A percentile compares a stretch with the other conserved stretches of the same genome.
These are phyloP conservation scores for Cynanchum wilfordii DNA, from an alignment of 257 asterid species.

Conservation along the genomic window DNA sequence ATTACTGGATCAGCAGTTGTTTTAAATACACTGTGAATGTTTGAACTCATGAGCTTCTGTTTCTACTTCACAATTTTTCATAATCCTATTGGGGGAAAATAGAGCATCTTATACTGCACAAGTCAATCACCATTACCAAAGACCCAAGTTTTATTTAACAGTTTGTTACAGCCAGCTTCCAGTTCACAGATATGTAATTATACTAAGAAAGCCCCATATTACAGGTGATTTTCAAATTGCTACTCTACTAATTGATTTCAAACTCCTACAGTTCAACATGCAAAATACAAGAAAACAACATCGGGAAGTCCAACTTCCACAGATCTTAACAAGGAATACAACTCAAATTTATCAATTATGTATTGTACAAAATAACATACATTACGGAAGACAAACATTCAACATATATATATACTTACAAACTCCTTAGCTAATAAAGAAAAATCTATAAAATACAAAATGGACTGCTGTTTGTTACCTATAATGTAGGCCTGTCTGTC, in stretches of 20 bases:
- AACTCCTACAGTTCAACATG: background rate
- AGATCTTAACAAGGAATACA: background rate
- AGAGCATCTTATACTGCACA: background rate
- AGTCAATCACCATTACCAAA: background rate
- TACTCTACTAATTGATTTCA: background rate
- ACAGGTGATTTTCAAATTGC: background rate
- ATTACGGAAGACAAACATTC: background rate
- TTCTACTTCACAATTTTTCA: no score
- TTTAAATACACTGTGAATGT: background rate
- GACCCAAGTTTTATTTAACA: no score
- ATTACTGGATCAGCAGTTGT: background rate
- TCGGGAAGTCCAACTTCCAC: background rate
- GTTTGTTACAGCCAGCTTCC: background rate
- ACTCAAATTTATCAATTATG: slow-evolving; percentile 2
- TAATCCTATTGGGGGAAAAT: no score
- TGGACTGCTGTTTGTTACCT: background rate
- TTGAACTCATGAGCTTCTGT: no score
- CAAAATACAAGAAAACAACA: no score
- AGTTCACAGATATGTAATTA: background rate
- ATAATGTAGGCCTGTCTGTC: slow-evolving; percentile 1
- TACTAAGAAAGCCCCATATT: background rate
- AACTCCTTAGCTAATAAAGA: slow-evolving; percentile 4
- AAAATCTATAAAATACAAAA: slow-evolving; percentile 6
- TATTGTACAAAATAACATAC: slow-evolving; percentile 5
- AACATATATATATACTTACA: slow-evolving; percentile 2